Conservation (phyloP, 1,284 basidiomycete species). For the Puccinia novopanici region DNA sequence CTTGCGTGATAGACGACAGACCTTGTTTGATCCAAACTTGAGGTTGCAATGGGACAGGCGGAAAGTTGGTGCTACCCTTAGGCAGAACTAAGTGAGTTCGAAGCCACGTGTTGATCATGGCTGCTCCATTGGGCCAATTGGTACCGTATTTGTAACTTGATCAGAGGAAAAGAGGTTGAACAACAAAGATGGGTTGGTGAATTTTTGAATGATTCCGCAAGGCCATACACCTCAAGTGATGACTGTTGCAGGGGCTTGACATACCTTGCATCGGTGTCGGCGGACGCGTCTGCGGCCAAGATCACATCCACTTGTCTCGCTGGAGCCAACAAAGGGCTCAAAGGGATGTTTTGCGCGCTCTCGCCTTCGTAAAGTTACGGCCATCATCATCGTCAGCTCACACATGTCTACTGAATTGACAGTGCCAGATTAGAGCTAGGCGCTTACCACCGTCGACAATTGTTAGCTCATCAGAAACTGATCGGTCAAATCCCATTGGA, state of each 20-base stretch:
- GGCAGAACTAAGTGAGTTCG: slow-evolving; percentile 15
- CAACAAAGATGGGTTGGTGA: too few species aligned
- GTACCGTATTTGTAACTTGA: slow-evolving; percentile 54
- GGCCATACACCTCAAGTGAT: too few species aligned
- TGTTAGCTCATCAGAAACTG: slow-evolving; percentile 59
- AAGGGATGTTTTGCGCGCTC: slow-evolving; percentile 62
- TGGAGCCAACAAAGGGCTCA: slow-evolving; percentile 68
- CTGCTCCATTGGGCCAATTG: slow-evolving; percentile 69
- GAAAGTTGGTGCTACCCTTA: slow-evolving; percentile 15
- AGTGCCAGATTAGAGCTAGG: too few species aligned
- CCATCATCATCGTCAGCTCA: neutral
- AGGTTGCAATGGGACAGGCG: slow-evolving; percentile 33
- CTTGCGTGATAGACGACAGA: neutral
- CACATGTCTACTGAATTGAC: too few species aligned
- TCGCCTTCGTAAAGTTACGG: neutral
- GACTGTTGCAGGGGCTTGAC: too few species aligned
- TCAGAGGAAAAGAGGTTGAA: too few species aligned
- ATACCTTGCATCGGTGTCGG: slow-evolving; percentile 64
- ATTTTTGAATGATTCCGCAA: too few species aligned
- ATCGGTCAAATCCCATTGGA: slow-evolving; percentile 49
- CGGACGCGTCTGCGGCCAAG: slow-evolving; percentile 69
- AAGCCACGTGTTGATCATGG: slow-evolving; percentile 59
- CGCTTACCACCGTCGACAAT: slow-evolving; percentile 62
- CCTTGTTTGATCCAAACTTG: slow-evolving; percentile 34
- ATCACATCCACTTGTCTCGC: slow-evolving; percentile 69